Percentiles rank a stretch among this genome's conserved stretches.
These are phyloP conservation scores for Cryptococcus maquisensis DNA, from an alignment of 1,284 basidiomycete genomes.

Conservation along the genomic window DNA sequence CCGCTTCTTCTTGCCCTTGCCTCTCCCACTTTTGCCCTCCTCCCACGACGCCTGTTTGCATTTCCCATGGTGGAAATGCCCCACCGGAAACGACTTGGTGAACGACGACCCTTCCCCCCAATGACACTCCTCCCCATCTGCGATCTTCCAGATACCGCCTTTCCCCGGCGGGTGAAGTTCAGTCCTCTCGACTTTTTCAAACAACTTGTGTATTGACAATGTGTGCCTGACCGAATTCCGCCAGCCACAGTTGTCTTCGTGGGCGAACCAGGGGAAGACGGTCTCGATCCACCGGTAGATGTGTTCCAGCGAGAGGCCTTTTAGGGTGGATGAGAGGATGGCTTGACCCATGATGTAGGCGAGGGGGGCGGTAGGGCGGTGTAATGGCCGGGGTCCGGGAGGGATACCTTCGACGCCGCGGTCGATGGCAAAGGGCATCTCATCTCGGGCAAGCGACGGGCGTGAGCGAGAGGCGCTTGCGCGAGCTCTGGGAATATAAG, in stretches of 20 bases:
- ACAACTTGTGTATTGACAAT: neutral
- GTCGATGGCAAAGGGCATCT: neutral
- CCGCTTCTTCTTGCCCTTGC: neutral
- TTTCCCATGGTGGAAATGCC: neutral
- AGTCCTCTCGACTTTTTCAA: neutral
- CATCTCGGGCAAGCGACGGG: neutral
- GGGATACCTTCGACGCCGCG: neutral
- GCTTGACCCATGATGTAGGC: neutral
- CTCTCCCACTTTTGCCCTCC: neutral
- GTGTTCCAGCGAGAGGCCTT: neutral
- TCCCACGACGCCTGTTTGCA: neutral
- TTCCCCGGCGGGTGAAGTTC: neutral
- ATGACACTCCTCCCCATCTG: neutral
- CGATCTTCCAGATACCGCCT: neutral
- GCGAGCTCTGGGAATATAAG: neutral
- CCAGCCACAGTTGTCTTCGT: neutral
- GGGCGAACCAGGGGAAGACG: neutral
- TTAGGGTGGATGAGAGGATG: neutral
- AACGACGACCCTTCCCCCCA: neutral
- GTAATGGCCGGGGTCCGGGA: neutral
- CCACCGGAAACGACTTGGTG: neutral
- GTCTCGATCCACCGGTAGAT: constrained; percentile 1
- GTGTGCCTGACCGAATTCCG: neutral
- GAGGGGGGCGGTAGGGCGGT: neutral
- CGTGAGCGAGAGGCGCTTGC: neutral